Conservation (phyloP, 345 rosid species). For the Geranium rotundifolium region DNA sequence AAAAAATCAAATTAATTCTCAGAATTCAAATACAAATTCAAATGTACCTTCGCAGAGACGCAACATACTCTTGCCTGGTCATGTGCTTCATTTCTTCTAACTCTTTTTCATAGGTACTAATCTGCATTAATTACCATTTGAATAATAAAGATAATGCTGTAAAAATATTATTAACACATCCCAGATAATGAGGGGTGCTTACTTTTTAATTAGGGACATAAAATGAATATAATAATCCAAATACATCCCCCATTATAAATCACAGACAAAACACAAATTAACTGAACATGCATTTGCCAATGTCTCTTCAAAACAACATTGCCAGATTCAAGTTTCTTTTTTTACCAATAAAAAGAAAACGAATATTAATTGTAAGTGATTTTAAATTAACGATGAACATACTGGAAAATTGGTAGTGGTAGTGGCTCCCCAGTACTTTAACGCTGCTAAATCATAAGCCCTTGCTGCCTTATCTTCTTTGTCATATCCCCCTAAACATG, state of each 20-base stretch:
- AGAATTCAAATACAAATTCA: too few species aligned
- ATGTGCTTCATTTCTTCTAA: constrained; percentile 95
- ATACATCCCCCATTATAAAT: constrained; percentile 8
- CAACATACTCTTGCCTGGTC: constrained; percentile 90
- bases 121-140: constrained; percentile 26
- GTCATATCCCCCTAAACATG: constrained; percentile 69
- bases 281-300: neutral
- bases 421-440: constrained; percentile 89
- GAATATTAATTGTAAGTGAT: neutral
- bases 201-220: constrained; percentile 4
- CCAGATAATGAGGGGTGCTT: neutral
- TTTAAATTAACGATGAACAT: neutral
- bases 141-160: neutral
- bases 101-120: constrained; percentile 66
- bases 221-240: constrained; percentile 3
- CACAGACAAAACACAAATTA: neutral
- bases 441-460: constrained; percentile 87
- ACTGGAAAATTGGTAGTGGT: constrained; percentile 90
- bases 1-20: neutral
- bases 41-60: constrained; percentile 73
- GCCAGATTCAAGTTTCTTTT: too few species aligned
- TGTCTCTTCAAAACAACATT: too few species aligned
- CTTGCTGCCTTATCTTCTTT: constrained; percentile 96
- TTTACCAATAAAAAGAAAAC: neutral
- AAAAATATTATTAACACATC: neutral